These are phyloP conservation scores for Hyphopichia pseudoburtonii DNA, from an alignment of 1,139 yeast genomes.

Conservation along the genomic window DNA sequence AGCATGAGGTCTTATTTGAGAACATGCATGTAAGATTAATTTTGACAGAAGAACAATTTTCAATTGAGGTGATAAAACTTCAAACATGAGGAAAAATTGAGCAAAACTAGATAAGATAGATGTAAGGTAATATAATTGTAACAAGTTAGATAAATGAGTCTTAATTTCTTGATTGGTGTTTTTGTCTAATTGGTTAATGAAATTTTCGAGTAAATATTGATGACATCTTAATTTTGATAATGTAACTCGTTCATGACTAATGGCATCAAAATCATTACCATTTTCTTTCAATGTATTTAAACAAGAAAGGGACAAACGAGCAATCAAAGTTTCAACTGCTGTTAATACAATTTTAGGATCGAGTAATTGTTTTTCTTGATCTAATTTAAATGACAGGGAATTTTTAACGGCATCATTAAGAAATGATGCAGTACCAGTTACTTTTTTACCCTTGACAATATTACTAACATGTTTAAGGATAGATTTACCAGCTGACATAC, in stretches of 20 bases:
- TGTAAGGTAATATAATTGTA: constrained; percentile 22
- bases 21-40: constrained; percentile 35
- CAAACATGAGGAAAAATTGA: constrained; percentile 62
- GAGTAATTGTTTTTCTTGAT: constrained; percentile 10
- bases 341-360: constrained; percentile 14
- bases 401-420: constrained; percentile 22
- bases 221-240: constrained; percentile 25
- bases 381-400: constrained; percentile 11
- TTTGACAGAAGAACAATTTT: constrained; percentile 41
- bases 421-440: constrained; percentile 26
- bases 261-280: constrained; percentile 18
- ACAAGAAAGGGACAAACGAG: constrained; percentile 14
- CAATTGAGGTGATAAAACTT: constrained; percentile 44
- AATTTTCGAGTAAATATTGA: constrained; percentile 25
- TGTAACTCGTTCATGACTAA: constrained; percentile 25
- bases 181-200: constrained; percentile 15
- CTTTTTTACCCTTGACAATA: constrained; percentile 22
- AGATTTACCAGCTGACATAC: constrained; percentile 31
- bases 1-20: constrained; percentile 57
- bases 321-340: constrained; percentile 21
- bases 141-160: constrained; percentile 21
- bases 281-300: constrained; percentile 17
- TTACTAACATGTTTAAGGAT: constrained; percentile 23
- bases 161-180: constrained; percentile 16
- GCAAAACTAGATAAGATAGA: constrained; percentile 62